Percentiles rank a stretch among this genome's conserved stretches.
Conservation (phyloP, 768 basidiomycete species). For the Tremella fuciformis region DNA sequence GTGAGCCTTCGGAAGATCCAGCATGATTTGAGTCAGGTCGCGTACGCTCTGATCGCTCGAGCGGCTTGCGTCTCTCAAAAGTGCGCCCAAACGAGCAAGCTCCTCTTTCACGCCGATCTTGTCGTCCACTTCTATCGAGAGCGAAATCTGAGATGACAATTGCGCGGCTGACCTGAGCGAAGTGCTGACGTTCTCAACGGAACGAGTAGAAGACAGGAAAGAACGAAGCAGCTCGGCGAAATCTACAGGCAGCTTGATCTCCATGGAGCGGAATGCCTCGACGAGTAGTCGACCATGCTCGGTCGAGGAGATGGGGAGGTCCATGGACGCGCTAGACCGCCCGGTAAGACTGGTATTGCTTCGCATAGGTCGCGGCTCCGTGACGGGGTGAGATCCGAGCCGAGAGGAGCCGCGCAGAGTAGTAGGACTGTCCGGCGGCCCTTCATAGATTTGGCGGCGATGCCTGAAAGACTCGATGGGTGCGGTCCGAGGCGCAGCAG, state of each 20-base stretch:
- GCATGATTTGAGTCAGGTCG: conserved; percentile 37
- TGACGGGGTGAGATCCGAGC: conserved; percentile 12
- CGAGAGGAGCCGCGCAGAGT: conserved; percentile 14
- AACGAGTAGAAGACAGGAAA: conserved; percentile 25
- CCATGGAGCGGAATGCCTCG: conserved; percentile 40
- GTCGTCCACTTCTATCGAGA: conserved; percentile 26
- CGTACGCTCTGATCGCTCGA: conserved; percentile 37
- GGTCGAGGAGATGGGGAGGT: conserved; percentile 15
- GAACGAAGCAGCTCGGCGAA: conserved; percentile 24
- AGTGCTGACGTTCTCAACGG: conserved; percentile 29
- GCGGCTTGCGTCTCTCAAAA: conserved; percentile 27
- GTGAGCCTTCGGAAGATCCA: conserved; percentile 34
- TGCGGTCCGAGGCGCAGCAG: conserved; percentile 26
- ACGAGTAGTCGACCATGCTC: conserved; percentile 45
- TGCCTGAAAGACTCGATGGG: conserved; percentile 26
- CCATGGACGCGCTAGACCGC: conserved; percentile 13
- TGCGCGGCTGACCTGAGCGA: conserved; percentile 20
- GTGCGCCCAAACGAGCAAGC: conserved; percentile 13
- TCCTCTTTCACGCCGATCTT: conserved; percentile 7
- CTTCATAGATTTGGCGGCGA: conserved; percentile 22
- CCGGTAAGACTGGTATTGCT: conserved; percentile 29
- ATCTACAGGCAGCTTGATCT: conserved; percentile 28
- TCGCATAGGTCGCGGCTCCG: conserved; percentile 34
- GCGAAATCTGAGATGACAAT: conserved; percentile 17
- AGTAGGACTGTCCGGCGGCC: conserved; percentile 22